A percentile compares a stretch with the other conserved stretches of the same genome.
phyloP scores from a whole-genome alignment of 345 rosid species.

The Acer negundo region DNA sequence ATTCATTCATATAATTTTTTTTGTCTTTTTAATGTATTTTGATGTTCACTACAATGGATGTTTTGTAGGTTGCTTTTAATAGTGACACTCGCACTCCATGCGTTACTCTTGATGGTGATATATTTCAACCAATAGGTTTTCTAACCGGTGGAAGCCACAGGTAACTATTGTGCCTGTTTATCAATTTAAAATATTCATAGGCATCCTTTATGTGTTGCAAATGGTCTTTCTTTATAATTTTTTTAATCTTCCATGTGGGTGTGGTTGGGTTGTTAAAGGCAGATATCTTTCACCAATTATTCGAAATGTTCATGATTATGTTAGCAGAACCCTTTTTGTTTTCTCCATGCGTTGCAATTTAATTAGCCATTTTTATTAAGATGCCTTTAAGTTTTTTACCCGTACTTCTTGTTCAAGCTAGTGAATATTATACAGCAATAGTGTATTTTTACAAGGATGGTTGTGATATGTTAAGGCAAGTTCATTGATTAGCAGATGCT shows the following conservation, averaged over 20 bases:
- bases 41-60: slow-evolving; percentile 17
- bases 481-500: slow-evolving; percentile 80
- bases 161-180: slow-evolving; percentile 36
- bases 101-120: slow-evolving; percentile 96
- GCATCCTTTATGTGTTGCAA: neutral
- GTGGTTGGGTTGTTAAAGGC: neutral
- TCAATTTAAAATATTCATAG: slow-evolving; percentile 5
- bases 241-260: neutral
- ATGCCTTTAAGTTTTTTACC: slow-evolving; percentile 8
- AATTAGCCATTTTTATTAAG: neutral
- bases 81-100: slow-evolving; percentile 67
- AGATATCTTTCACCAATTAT: neutral
- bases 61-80: slow-evolving; percentile 80
- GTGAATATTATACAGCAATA: slow-evolving; percentile 10
- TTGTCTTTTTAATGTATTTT: slow-evolving; percentile 1
- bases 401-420: neutral
- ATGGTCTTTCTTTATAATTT: neutral
- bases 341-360: slow-evolving; percentile 2
- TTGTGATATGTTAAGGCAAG: slow-evolving; percentile 76
- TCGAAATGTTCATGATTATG: neutral
- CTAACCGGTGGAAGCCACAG: slow-evolving; percentile 97
- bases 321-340: neutral
- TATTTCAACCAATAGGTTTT: slow-evolving; percentile 95
- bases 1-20: neutral
- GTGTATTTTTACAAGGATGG: slow-evolving; percentile 62